Evolutionary conservation across 1,139 yeast species (phyloP), one percentile per base, ranked within the genome.

Genomic region (Protomyces macrosporus): DNA sequence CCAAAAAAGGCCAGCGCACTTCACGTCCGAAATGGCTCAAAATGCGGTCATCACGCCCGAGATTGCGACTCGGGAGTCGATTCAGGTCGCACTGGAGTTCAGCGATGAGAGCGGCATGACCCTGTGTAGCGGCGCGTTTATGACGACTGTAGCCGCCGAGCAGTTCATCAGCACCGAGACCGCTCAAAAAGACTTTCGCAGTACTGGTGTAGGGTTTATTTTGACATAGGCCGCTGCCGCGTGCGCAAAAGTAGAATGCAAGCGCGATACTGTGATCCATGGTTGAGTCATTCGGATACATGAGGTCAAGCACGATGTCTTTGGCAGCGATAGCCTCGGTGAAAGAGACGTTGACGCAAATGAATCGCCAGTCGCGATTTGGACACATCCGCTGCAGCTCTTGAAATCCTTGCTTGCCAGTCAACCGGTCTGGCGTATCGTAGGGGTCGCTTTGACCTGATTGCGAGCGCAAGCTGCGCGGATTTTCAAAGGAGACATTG

Each of bases 141-240:
- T 88, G 95, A 45, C 95, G 75, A 1, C 90, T 88, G 73, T 93
- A 93, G 0, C 99, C 99, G 0, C 96, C 99, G 77, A 88, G 90
- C 36, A 84, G 76, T 74, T 93, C 98, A 75, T 93, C 99, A 0
- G 98, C 98, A 0, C 99, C 99, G n/a, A 93, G 78, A 0, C 99
- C 98, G 65, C 96, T 88, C 52, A 95, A 78, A 9, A 91, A 75
- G 0, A 91, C 96, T 68, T 84, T 83, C 9, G 90, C 82, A 6
- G 75, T 72, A 14, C 91, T 82, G 3, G 72, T 69, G 69, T 83
- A 85, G 2, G 70, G 61, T 14, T n/a, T n/a, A 7, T 23, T 12
- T 9, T 42, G 12, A 30, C 16, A 14, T n/a, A 16, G 9, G 0
- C 84, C 84, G 0, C 67, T 53, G 1, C 88, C 88, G 60, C 83